A percentile compares a stretch with the other conserved stretches of the same genome.
phyloP scores from a whole-genome alignment of 1,139 yeast species.

The Suhomyces atakaporum region DNA sequence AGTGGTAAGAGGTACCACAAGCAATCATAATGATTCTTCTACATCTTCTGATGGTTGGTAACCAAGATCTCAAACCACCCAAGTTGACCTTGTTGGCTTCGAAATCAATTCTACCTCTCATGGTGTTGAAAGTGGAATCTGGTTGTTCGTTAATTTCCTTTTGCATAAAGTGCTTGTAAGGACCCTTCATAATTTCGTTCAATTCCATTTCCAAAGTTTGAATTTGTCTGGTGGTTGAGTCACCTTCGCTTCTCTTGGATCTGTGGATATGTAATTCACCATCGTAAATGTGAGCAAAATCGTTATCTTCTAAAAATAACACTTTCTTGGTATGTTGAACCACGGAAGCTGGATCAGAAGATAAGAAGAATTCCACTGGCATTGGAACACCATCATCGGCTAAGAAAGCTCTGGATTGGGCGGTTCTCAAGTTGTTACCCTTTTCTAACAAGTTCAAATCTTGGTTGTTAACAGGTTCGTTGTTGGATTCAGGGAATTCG shows the following conservation, averaged over 20 bases:
- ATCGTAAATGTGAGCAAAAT: slow-evolving; percentile 95
- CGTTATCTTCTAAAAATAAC: slow-evolving; percentile 94
- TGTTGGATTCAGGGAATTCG: slow-evolving; percentile 72
- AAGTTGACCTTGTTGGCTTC: slow-evolving; percentile 73
- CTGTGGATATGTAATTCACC: slow-evolving; percentile 99
- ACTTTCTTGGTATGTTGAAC: slow-evolving; percentile 97
- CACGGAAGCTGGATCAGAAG: slow-evolving; percentile 98
- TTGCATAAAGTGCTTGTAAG: slow-evolving; percentile 95
- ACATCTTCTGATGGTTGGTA: slow-evolving; percentile 89
- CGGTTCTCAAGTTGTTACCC: slow-evolving; percentile 68
- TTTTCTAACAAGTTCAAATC: slow-evolving; percentile 41
- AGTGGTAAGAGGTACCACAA: slow-evolving; percentile 98
- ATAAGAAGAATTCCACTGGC: slow-evolving; percentile 94
- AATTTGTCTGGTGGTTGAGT: slow-evolving; percentile 89
- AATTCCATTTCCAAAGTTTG: slow-evolving; percentile 97
- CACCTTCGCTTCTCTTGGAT: slow-evolving; percentile 88
- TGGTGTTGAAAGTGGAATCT: slow-evolving; percentile 95
- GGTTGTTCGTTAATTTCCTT: slow-evolving; percentile 99
- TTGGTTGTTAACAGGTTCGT: slow-evolving; percentile 13
- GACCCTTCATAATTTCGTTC: slow-evolving; percentile 98
- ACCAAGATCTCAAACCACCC: slow-evolving; percentile 87
- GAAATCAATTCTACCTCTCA: slow-evolving; percentile 99
- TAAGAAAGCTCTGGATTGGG: slow-evolving; percentile 90
- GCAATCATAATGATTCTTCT: slow-evolving; percentile 98
- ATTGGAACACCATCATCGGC: slow-evolving; percentile 89